These are phyloP conservation scores for Dactylonectria estremocensis DNA, from an alignment of 2,329 filamentous ascomycete species.

Conservation along the genomic window DNA sequence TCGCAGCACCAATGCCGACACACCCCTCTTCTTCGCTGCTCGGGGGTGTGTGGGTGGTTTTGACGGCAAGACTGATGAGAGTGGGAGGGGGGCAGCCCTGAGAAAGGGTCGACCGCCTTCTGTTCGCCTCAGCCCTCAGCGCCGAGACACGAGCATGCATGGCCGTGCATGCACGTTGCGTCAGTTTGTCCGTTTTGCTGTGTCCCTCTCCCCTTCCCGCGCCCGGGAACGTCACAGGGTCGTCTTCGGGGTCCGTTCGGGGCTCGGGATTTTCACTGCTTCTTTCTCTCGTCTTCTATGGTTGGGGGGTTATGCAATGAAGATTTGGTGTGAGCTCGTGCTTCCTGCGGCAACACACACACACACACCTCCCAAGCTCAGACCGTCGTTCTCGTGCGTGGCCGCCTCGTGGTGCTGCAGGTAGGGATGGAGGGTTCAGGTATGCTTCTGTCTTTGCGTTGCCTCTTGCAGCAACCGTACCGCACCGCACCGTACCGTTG, in stretches of 20 bases:
- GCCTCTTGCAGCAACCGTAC: too few species aligned
- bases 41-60: not conserved
- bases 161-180: not conserved
- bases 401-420: not conserved
- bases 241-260: not conserved
- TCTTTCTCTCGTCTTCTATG: too few species aligned
- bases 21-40: not conserved
- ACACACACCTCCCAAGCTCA: not conserved
- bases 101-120: not conserved
- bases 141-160: constrained; percentile 23
- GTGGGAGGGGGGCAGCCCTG: too few species aligned
- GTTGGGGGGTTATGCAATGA: too few species aligned
- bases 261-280: too few species aligned
- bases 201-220: not conserved
- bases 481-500: too few species aligned
- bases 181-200: constrained; percentile 1
- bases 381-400: constrained; percentile 4
- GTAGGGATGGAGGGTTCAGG: too few species aligned
- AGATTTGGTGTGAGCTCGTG: too few species aligned
- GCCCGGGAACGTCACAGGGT: not conserved
- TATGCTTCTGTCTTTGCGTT: too few species aligned
- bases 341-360: too few species aligned
- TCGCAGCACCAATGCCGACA: not conserved
- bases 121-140: constrained; percentile 8
- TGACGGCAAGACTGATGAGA: too few species aligned